These are phyloP conservation scores for Coniferiporia weirii DNA, from an alignment of 1,284 basidiomycete species.

Conservation along the genomic window DNA sequence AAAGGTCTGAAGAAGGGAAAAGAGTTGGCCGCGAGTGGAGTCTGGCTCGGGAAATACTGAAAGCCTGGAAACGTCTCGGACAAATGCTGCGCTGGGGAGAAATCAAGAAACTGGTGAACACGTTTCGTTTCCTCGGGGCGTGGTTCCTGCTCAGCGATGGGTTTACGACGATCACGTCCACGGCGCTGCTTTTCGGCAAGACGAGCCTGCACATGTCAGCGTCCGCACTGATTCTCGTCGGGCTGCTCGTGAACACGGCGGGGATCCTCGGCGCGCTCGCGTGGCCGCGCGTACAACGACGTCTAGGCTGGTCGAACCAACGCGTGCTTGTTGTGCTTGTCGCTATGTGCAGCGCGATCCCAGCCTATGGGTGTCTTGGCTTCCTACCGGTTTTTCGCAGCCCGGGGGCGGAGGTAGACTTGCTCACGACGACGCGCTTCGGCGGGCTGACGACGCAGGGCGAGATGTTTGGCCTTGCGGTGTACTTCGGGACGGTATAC, in stretches of 20 bases:
- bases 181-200: conserved; percentile 79
- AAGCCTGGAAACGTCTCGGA: conserved; percentile 63
- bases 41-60: conserved; percentile 44
- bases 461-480: conserved; percentile 81
- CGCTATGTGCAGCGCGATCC: conserved; percentile 60
- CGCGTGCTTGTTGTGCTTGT: conserved; percentile 66
- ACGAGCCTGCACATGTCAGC: conserved; percentile 72
- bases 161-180: conserved; percentile 80
- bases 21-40: conserved; percentile 35
- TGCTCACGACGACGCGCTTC: conserved; percentile 32
- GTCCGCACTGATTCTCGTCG: conserved; percentile 65
- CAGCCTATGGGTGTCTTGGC: conserved; percentile 78
- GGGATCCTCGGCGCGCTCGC: conserved; percentile 73
- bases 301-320: conserved; percentile 60
- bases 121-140: conserved; percentile 81
- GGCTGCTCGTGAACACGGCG: conserved; percentile 59
- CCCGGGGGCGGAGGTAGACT: neutral
- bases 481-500: conserved; percentile 76
- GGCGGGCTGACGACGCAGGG: conserved; percentile 72
- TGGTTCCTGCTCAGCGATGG: conserved; percentile 92
- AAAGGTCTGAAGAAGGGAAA: conserved; percentile 18
- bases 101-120: conserved; percentile 69
- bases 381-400: conserved; percentile 51
- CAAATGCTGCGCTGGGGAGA: conserved; percentile 67
- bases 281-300: conserved; percentile 64